Evolutionary conservation across 148 eudicot genomes (phyloP).

Genomic region (Pouteria glomerata): DNA sequence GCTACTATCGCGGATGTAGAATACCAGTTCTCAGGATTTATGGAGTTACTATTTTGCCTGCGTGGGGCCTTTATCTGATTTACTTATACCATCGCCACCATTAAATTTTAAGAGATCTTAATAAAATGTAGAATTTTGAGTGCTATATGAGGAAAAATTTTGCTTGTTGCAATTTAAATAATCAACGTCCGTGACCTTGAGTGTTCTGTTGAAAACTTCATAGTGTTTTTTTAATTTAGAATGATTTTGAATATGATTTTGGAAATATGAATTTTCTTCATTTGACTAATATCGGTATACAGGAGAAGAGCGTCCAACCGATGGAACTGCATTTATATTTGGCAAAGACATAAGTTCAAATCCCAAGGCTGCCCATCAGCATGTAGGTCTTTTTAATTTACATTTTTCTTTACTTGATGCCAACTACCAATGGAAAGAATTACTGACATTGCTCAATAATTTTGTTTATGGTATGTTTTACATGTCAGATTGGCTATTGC

Average conservation of each 20-base stretch:
- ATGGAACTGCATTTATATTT: constrained; percentile 85
- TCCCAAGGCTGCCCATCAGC: constrained; percentile 77
- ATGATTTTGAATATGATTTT: constrained; percentile 2
- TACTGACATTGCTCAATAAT: constrained; percentile 8
- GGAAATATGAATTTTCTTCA: background rate
- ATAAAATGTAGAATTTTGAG: background rate
- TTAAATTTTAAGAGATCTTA: background rate
- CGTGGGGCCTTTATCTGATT: constrained; percentile 3
- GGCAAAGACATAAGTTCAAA: constrained; percentile 71
- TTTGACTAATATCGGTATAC: constrained; percentile 22
- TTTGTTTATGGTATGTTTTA: constrained; percentile 12
- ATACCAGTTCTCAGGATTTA: background rate
- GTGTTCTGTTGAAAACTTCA: constrained; percentile 4
- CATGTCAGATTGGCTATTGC: constrained; percentile 86
- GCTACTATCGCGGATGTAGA: background rate
- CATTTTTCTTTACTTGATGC: constrained; percentile 1
- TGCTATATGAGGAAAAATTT: background rate
- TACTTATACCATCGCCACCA: background rate
- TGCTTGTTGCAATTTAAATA: background rate
- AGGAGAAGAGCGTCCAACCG: constrained; percentile 89
- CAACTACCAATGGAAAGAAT: background rate
- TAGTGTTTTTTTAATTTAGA: background rate
- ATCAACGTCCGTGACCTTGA: background rate
- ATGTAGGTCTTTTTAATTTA: constrained; percentile 44
- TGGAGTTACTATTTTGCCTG: background rate